Conservation (phyloP, 345 rosid genomes). For the Ceriops decandra region DNA sequence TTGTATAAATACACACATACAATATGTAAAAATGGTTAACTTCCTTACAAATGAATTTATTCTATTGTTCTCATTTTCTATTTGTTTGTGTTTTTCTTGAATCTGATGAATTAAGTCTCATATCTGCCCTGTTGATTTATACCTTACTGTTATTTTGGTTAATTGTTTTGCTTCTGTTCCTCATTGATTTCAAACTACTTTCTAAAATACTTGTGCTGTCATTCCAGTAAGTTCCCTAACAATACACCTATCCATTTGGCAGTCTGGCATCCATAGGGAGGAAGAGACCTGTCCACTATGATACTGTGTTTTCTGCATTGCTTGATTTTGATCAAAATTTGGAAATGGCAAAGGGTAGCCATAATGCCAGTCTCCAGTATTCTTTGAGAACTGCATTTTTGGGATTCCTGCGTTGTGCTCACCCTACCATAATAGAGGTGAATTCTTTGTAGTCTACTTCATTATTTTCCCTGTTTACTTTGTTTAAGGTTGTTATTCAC, state of each 20-base stretch:
- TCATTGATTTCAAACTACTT: not conserved
- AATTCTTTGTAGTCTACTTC: conserved; percentile 1
- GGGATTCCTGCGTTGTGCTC: conserved; percentile 83
- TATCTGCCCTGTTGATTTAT: not conserved
- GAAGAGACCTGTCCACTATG: conserved; percentile 76
- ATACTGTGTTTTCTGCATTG: conserved; percentile 62
- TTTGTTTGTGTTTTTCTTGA: not conserved
- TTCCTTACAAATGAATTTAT: too few species aligned
- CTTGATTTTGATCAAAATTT: conserved; percentile 63
- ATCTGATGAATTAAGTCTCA: not conserved
- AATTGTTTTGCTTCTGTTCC: not conserved
- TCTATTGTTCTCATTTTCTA: too few species aligned
- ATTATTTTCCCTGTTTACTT: not conserved
- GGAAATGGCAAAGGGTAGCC: conserved; percentile 57
- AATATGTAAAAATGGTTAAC: too few species aligned
- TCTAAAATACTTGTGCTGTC: not conserved
- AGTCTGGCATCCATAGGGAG: conserved; percentile 91
- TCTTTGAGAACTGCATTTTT: conserved; percentile 87
- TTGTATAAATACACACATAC: too few species aligned
- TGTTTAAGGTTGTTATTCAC: not conserved
- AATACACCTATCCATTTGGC: conserved; percentile 37
- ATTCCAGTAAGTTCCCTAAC: conserved; percentile 24
- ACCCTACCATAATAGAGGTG: conserved; percentile 79
- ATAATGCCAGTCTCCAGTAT: conserved; percentile 68
- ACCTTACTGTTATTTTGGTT: not conserved